Evolutionary conservation across 306 rosid genomes (phyloP), one percentile per base, ranked within the genome.

Genomic region (Ormosia emarginata): DNA sequence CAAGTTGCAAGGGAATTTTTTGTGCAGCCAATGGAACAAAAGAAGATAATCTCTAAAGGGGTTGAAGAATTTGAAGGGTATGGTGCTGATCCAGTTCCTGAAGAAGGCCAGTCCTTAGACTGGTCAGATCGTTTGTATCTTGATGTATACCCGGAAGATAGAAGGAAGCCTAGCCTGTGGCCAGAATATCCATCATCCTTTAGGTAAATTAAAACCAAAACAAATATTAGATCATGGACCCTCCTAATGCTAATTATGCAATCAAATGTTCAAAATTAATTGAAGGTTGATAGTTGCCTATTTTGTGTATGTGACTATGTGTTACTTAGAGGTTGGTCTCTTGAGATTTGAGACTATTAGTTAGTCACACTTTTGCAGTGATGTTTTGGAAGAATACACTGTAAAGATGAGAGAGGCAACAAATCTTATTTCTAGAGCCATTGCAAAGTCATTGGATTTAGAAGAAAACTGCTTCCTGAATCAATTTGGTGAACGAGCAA

Each of bases 41-140:
- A 85, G 79, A 74, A 79, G 6, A 85, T 58, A 9, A 10, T 41
- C 2, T 62, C 75, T 0, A 76, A 84, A 76, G 79, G 77, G 65
- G 83, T 83, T 47, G 7, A 24, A 44, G 88, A 82, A 8, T 17
- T 57, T 29, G 74, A 87, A 44, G 90, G 90, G 3, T 84, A 84
- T 63, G 88, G 88, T 6, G 86, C 67, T 10, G 88, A 87, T 63
- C 84, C 86, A 18, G 66, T 56, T 12, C 86, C 88, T 18, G 86
- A 81, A 75, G 74, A 82, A 61, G 84, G 84, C 11, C 84, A 79
- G 58, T 52, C 68, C 7, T 75, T 86, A 44, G 86, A 86, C 40
- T 86, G 89, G 89, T 82, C 86, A 2, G 89, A 86, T 63, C 82
- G 86, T 76, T 72, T 86, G 77, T 74, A 14, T 29, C 85, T 84